phyloP scores from a whole-genome alignment of 2,329 filamentous ascomycete genomes.

The Colletotrichum euphorbiae region DNA sequence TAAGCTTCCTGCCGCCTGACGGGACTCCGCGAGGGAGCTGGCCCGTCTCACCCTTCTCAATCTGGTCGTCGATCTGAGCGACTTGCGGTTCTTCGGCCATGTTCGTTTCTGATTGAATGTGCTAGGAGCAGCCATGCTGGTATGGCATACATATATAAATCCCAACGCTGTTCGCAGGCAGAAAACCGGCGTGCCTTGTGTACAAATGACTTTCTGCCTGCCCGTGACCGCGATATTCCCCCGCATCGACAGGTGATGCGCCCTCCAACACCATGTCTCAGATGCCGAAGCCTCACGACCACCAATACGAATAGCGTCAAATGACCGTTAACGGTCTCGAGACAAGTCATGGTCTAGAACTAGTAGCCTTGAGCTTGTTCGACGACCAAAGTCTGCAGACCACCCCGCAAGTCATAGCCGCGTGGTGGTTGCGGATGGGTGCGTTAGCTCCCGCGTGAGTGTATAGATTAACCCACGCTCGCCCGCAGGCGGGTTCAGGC shows the following conservation, averaged over 20 bases:
- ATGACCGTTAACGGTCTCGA: slow-evolving; percentile 28
- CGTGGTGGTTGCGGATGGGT: slow-evolving; percentile 10
- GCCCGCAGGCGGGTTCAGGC: background rate
- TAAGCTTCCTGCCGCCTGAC: slow-evolving; percentile 24
- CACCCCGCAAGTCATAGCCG: background rate
- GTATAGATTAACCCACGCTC: slow-evolving; percentile 10
- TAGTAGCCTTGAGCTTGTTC: background rate
- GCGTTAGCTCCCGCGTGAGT: slow-evolving; percentile 23
- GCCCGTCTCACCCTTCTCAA: slow-evolving; percentile 16
- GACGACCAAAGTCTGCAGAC: background rate
- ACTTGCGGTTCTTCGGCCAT: slow-evolving; percentile 22
- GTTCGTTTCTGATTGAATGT: background rate
- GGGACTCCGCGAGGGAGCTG: slow-evolving; percentile 24
- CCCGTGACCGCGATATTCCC: slow-evolving; percentile 30
- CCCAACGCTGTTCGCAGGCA: background rate
- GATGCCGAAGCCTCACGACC: slow-evolving; percentile 18
- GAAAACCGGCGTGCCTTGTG: slow-evolving; percentile 1
- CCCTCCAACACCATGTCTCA: slow-evolving; percentile 29
- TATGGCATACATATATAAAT: slow-evolving; percentile 20
- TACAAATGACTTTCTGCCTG: slow-evolving; percentile 29
- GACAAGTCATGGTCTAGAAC: background rate
- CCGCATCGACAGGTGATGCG: slow-evolving; percentile 29
- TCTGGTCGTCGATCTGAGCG: slow-evolving; percentile 9
- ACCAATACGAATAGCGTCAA: slow-evolving; percentile 21
- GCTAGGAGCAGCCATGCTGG: background rate